Evolutionary conservation across 148 eudicot genomes (phyloP), one percentile per base, ranked within the genome.

Genomic region (Polygonum aviculare): DNA sequence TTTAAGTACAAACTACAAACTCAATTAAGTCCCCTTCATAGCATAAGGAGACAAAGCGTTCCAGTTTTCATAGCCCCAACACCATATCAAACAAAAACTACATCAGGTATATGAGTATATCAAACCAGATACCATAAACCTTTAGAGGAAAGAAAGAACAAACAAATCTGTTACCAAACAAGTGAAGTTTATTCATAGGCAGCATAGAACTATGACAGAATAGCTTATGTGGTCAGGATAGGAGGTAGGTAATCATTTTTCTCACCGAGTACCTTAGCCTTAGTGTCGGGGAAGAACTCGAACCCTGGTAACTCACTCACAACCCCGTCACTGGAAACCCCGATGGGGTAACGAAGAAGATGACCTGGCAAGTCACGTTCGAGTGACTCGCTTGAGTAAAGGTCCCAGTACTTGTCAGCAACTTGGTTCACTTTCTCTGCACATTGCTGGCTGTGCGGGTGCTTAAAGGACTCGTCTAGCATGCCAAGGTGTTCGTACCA

Each of bases 401-500:
- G 81, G 59, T 89, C 91, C 96, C 96, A 91, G 75, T 89, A 89
- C 65, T 87, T 91, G 55, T 91, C 93, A 0, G 93, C 90, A 0
- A 82, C 35, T 26, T 75, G 78, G 44, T 91, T 91, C 77, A 89
- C 93, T 81, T 89, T 91, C 63, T 47, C 73, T 7, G 79, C 83
- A 40, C 96, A 91, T 19, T 87, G 75, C 5, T 41, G 74, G 16
- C 80, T 91, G 39, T 86, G 79, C 14, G 96, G 96, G 15, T 79
- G 82, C 18, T 73, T 51, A 79, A 91, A 91, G 18, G 90, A 35
- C 31, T 91, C 90, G 49, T 89, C 87, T 5, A 91, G 83, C 96
- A 89, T 86, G 77, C 96, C 96, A 45, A 91, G 90, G 89, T 91
- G 96, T 74, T 91, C 96, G 15, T 91, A 91, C 96, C 96, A 91